Base-by-base conservation (phyloP, 305 asterid genomes). In the Fraxinus greggii region DNA sequence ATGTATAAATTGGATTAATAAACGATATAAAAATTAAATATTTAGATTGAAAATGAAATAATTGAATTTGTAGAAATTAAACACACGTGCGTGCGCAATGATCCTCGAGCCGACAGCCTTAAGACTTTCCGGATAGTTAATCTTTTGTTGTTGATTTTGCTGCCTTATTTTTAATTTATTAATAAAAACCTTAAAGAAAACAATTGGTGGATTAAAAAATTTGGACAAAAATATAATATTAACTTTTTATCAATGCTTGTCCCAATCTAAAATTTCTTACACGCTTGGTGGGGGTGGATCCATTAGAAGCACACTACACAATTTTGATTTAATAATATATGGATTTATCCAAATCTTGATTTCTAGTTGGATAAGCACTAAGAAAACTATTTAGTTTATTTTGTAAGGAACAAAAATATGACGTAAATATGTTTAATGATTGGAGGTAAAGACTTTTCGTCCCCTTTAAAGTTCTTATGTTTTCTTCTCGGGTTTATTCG, bases 71-170 rank as follows among this genome's bases (percentile, higher is more conserved):
- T 23, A 65, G 40, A 26, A 69, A 69, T 69, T 15, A 28, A 26
- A 3, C 17, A 65, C 72, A 77, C 72, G 73, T 82, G 76, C 5
- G 75, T 15, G 74, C 21, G 6, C 32, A 42, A 33, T 23, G 63
- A 69, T 23, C 80, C 81, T 84, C 48, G 86, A 84, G 86, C 83
- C 83, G 79, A 73, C 84, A 79, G 80, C 78, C 59, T 80, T 73
- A 0, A 51, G 82, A 67, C 59, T 77, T 72, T 70, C 42, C 10
- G 70, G 69, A 51, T 80, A 63, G 74, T 70, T 24, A 1, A 1
- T 76, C 23, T 78, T 85, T 77, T 80, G 80, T 48, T 5, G 23
- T 78, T 54, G 86, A 31, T 80, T 82, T 85, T 75, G 83, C 72
- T 75, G 85, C 74, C 87, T 48, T 81, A 54, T 29, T 2, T 29